phyloP scores from a whole-genome alignment of 1,284 basidiomycete species.

The Coniferiporia sulphurascens region DNA sequence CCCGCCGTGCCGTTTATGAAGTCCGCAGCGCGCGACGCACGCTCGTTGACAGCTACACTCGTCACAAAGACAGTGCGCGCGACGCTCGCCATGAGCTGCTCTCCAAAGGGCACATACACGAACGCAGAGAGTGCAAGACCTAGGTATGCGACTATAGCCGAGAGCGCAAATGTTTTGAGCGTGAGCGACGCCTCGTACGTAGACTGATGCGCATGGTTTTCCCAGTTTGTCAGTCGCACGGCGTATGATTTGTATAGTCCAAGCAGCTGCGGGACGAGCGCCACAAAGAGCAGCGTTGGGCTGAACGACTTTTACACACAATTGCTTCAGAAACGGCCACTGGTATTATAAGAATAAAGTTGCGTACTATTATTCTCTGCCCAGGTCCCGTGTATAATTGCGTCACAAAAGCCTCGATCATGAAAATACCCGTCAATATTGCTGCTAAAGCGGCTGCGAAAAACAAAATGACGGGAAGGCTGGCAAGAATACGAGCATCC shows the following conservation, averaged over 20 bases:
- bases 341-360: constrained; percentile 1
- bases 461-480: constrained; percentile 73
- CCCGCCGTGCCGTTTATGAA: constrained; percentile 24
- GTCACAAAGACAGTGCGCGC: constrained; percentile 35
- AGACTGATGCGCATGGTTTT: constrained; percentile 83
- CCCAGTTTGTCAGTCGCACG: constrained; percentile 76
- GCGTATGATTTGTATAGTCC: constrained; percentile 72
- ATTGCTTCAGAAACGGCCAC: not conserved
- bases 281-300: constrained; percentile 83
- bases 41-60: constrained; percentile 19
- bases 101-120: constrained; percentile 89
- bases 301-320: constrained; percentile 58
- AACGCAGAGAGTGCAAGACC: constrained; percentile 83
- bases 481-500: constrained; percentile 71
- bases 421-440: constrained; percentile 75
- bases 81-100: constrained; percentile 64
- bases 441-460: constrained; percentile 71
- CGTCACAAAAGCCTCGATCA: constrained; percentile 85
- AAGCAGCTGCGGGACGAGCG: constrained; percentile 83
- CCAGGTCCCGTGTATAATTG: constrained; percentile 85
- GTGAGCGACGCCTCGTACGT: constrained; percentile 79
- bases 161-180: constrained; percentile 87
- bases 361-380: constrained; percentile 67
- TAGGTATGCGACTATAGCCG: constrained; percentile 85
- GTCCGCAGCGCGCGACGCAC: constrained; percentile 21